Evolutionary conservation across 108 stramenopile species (phyloP), one percentile per base, ranked within the genome.

Genomic region (Epithemia pelagica): DNA sequence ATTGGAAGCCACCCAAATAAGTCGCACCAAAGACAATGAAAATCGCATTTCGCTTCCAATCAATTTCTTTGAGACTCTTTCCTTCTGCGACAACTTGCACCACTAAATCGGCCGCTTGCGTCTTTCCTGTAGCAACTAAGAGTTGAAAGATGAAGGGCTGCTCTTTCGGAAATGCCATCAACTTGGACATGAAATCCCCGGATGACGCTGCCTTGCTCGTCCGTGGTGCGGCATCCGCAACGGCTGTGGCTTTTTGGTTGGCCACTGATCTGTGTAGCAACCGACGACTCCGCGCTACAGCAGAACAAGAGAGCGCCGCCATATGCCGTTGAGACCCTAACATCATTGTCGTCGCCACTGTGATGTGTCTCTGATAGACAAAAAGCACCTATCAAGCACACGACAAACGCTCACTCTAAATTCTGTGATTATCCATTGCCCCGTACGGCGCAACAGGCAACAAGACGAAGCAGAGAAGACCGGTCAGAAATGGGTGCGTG

Each of bases 1-100:
- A 93, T 65, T 93, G 92, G 56, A 93, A 93, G 29, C 83, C 76
- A 25, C 92, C 92, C 22, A 93, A 78, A 58, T 93, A 93, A 10
- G 62, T 76, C 64, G 81, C 79, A 23, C 92, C 92, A 70, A 93
- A 93, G 2, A 88, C 77, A 24, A 90, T 79, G 65, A 93, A 93
- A 54, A 88, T 78, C 1, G 58, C 78, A 67, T 90, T 93, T 26
- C 91, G 78, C 55, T 79, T 75, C 79, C 69, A 85, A 70, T 93
- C 91, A 46, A 93, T 74, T 68, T 87, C 82, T 25, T 67, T 53
- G 30, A 65, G 61, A 20, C 61, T 71, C 32, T 77, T 81, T 31
- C 76, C 63, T 70, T 90, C 91, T 19, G 85, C 88, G 25, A 86
- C 87, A 15, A 76, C 75, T 70, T 93, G 91, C 20, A 80, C 77